Base-by-base conservation (phyloP, 2,329 filamentous ascomycete species). In the Thyridium curvatum region DNA sequence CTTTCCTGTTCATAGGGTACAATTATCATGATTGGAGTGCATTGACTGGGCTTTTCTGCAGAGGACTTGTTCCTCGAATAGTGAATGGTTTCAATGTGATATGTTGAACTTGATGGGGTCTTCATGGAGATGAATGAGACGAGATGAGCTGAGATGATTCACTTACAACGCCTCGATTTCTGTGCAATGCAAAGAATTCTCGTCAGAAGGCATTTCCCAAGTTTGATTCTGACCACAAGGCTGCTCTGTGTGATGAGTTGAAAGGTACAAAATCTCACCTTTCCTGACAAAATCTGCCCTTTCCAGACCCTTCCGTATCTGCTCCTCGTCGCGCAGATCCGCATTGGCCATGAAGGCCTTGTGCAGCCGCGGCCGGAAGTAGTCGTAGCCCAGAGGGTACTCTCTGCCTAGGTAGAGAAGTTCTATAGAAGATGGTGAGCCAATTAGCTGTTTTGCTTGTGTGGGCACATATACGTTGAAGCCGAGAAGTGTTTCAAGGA, bases 151-250 rank as follows among this genome's bases (percentile, higher is more conserved):
- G n/a, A n/a, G n/a, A n/a, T n/a, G n/a, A n/a, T n/a, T n/a, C n/a
- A n/a, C 86, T 77, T 72, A 96, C 86, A 97, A 59, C 14, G 89
- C 84, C 65, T 96, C 90, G 44, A 97, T 87, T 60, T 96, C 91
- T 93, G 48, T 8, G 13, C 29, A 26, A 26, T 26, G 6, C 21
- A 26, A 26, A 10, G 10, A 26, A n/a, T n/a, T n/a, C n/a, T n/a
- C n/a, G n/a, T n/a, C n/a, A n/a, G n/a, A n/a, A n/a, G n/a, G n/a
- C n/a, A n/a, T n/a, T n/a, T n/a, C n/a, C n/a, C n/a, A n/a, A n/a
- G n/a, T n/a, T n/a, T n/a, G n/a, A n/a, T n/a, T n/a, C n/a, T n/a
- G n/a, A n/a, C n/a, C n/a, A n/a, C n/a, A n/a, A n/a, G n/a, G n/a
- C n/a, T n/a, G n/a, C n/a, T n/a, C n/a, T n/a, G n/a, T n/a, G n/a